These are phyloP conservation scores for Debaryomyces coudertii DNA, from an alignment of 1,139 yeast genomes.

Conservation along the genomic window DNA sequence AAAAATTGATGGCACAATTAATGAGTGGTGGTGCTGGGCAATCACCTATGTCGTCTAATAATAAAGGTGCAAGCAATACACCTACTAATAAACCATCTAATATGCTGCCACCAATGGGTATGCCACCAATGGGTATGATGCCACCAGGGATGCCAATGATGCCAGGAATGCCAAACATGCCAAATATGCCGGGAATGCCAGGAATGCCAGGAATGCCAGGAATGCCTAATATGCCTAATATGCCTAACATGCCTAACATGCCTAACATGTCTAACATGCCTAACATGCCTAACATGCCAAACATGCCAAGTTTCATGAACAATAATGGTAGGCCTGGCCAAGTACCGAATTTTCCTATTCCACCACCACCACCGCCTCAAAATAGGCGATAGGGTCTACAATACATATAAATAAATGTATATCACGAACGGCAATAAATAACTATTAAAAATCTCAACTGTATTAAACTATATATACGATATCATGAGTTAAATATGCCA, in stretches of 20 bases:
- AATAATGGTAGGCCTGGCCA: constrained; percentile 4
- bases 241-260: constrained; percentile 19
- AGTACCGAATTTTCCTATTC: constrained; percentile 11
- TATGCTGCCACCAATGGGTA: constrained; percentile 28
- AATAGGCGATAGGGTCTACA: constrained; percentile 10
- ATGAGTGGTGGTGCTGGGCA: constrained; percentile 32
- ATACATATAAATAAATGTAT: background rate
- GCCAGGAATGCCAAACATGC: constrained; percentile 28
- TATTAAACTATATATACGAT: constrained; percentile 5
- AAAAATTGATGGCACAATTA: constrained; percentile 48
- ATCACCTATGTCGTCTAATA: constrained; percentile 12
- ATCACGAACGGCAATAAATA: background rate
- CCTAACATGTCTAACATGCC: constrained; percentile 21
- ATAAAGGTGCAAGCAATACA: constrained; percentile 10
- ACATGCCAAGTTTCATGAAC: constrained; percentile 21
- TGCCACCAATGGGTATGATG: constrained; percentile 27
- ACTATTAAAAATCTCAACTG: background rate
- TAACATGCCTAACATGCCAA: constrained; percentile 19
- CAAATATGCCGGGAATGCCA: constrained; percentile 26
- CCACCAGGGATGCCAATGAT: constrained; percentile 30
- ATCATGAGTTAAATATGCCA: constrained; percentile 7
- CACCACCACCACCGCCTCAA: constrained; percentile 25
- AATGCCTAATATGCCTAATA: constrained; percentile 21
- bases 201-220: constrained; percentile 28
- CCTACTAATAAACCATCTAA: constrained; percentile 15